Conservation (phyloP, 2,329 filamentous ascomycete genomes). For the Pseudofabraea citricarpa region DNA sequence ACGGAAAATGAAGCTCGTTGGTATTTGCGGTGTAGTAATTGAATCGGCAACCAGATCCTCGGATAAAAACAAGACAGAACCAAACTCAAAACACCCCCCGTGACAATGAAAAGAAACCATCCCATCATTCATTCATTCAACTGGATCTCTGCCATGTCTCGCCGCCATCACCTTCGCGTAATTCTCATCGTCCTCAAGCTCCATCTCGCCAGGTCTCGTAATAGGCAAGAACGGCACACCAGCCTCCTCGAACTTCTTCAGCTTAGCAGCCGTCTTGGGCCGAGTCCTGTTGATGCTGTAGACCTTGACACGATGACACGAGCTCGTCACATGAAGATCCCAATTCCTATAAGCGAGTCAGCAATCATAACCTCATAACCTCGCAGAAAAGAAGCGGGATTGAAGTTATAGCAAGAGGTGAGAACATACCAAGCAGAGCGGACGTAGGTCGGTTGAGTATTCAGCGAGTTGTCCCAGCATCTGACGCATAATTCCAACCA, state of each 20-base stretch:
- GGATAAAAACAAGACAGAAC: no score
- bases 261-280: constrained; percentile 7
- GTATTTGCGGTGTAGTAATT: no score
- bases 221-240: constrained; percentile 10
- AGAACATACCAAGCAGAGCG: constrained; percentile 42
- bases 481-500: constrained; percentile 55
- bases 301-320: constrained; percentile 54
- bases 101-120: no score
- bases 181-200: constrained; percentile 5
- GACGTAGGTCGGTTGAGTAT: constrained; percentile 53
- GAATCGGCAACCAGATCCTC: no score
- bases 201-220: constrained; percentile 7
- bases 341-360: constrained; percentile 40
- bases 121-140: not conserved
- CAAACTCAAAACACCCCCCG: no score
- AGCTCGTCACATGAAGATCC: constrained; percentile 61
- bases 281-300: constrained; percentile 57
- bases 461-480: constrained; percentile 58
- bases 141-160: not conserved
- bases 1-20: no score
- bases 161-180: constrained; percentile 9
- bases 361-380: not conserved
- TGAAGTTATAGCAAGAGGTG: not conserved
- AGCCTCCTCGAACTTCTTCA: constrained; percentile 9
- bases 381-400: not conserved